Base-by-base conservation (phyloP, 306 rosid species). In the Trichosanthes truncata region DNA sequence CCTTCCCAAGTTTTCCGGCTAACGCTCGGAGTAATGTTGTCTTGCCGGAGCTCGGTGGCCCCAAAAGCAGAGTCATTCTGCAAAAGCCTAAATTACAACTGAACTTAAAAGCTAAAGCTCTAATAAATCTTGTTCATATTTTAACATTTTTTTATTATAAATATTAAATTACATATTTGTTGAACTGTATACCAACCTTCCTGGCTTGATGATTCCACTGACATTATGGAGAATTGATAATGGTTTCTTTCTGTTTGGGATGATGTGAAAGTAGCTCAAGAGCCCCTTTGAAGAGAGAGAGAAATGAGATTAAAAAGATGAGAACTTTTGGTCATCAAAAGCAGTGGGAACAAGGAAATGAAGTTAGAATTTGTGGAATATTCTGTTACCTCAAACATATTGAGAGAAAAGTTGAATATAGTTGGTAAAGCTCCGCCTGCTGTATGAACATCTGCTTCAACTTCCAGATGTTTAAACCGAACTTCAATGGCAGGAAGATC, bases 21-120 rank as follows among this genome's bases (percentile, higher is more conserved):
- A 94, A 79, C 15, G 96, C 92, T 82, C 86, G 69, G 40, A 93
- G 85, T 38, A 93, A 76, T 3, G 98, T 93, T 69, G 97, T 92
- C 83, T 92, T 93, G 63, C 98, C 98, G 0, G 97, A 93, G 80
- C 96, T 88, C 78, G 97, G 98, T 31, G 98, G 98, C 57, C 98
- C 98, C 83, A 93, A 86, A 23, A 93, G 97, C 77, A 93, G 80
- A 53, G 97, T 82, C 91, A 92, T 87, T 81, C 98, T 93, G 82
- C 84, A 84, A 25, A 79, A 77, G 14, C 35, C 78, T n/a, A 23
- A 55, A 55, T n/a, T 55, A 55, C 25, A 26, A 36, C 21, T 8
- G 0, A 65, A 35, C 46, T 20, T 7, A 9, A 8, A 65, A 18
- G 15, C 15, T 7, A 6, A 65, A 20, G 7, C 9, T 57, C 9